A percentile compares a stretch with the other conserved stretches of the same genome.
These are phyloP conservation scores for Umbilicaria muhlenbergii DNA, from an alignment of 495 filamentous ascomycete species.

Conservation along the genomic window DNA sequence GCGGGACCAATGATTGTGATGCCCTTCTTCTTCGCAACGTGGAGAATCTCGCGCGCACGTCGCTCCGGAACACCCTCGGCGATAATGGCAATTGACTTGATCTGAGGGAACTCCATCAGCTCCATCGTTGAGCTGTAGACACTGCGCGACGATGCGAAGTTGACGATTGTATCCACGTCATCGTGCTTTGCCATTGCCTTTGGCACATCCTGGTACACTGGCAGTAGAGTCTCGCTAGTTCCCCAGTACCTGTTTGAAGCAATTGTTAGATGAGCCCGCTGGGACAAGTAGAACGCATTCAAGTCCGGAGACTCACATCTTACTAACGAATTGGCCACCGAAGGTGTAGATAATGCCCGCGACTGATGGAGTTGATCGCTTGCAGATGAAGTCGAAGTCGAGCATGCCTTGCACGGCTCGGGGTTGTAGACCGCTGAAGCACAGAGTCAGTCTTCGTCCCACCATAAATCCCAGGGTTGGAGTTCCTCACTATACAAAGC, in stretches of 20 bases:
- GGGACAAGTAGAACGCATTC: not conserved
- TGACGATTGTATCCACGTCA: constrained; percentile 95
- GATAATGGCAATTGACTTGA: constrained; percentile 96
- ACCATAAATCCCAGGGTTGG: not conserved
- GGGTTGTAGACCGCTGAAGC: constrained; percentile 75
- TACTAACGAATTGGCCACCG: constrained; percentile 98
- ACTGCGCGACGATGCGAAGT: constrained; percentile 96
- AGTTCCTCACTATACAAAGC: constrained; percentile 78
- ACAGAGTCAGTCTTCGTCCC: constrained; percentile 5
- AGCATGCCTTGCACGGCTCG: constrained; percentile 99
- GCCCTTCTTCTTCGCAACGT: constrained; percentile 92
- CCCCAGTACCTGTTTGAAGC: constrained; percentile 66
- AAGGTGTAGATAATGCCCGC: constrained; percentile 99
- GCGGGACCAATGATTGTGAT: constrained; percentile 98
- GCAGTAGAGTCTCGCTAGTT: constrained; percentile 95
- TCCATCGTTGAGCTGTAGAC: constrained; percentile 98
- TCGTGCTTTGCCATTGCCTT: constrained; percentile 96
- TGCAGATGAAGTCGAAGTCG: constrained; percentile 99
- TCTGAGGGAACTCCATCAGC: constrained; percentile 92
- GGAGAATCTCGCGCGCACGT: constrained; percentile 92
- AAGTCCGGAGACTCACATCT: constrained; percentile 53
- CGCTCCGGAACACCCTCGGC: constrained; percentile 97
- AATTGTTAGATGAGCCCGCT: not conserved
- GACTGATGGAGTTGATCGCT: constrained; percentile 87
- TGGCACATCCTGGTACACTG: constrained; percentile 87